A percentile compares a stretch with the other conserved stretches of the same genome.
Evolutionary conservation across 257 asterid genomes (phyloP).

Genomic region (Petunia axillaris): DNA sequence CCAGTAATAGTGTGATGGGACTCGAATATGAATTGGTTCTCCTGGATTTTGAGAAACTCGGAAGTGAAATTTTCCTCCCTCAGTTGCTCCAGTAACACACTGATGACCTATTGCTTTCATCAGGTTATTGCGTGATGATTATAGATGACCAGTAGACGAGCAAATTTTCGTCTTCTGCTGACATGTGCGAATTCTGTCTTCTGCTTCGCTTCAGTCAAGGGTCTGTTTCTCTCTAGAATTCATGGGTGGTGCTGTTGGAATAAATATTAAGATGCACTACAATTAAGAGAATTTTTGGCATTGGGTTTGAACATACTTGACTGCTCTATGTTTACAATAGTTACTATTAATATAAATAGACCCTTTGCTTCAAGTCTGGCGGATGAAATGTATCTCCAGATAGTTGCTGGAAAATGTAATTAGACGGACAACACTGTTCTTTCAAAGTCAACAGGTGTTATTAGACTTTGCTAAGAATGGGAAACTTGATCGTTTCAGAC

Average conservation of each 20-base stretch:
- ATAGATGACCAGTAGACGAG: not conserved
- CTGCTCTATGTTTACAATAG: not conserved
- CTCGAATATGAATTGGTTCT: constrained; percentile 10
- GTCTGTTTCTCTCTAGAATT: not conserved
- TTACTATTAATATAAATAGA: not conserved
- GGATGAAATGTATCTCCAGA: not conserved
- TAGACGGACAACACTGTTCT: too few species aligned
- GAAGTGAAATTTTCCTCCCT: not conserved
- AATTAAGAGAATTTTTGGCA: not conserved
- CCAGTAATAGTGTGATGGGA: constrained; percentile 17
- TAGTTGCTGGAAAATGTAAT: not conserved
- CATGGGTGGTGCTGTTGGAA: not conserved
- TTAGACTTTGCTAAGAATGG: too few species aligned
- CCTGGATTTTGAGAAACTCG: not conserved
- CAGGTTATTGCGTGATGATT: not conserved
- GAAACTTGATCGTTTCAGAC: too few species aligned
- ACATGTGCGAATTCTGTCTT: not conserved
- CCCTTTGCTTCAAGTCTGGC: not conserved
- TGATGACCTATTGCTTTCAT: not conserved
- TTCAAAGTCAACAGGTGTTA: not conserved
- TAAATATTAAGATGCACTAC: not conserved
- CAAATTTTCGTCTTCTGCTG: not conserved
- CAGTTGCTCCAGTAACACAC: not conserved
- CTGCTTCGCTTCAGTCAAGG: not conserved
- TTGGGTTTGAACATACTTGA: too few species aligned